These are phyloP conservation scores for Dactylis glomerata DNA, from an alignment of 176 grass and related monocot genomes.

Conservation along the genomic window DNA sequence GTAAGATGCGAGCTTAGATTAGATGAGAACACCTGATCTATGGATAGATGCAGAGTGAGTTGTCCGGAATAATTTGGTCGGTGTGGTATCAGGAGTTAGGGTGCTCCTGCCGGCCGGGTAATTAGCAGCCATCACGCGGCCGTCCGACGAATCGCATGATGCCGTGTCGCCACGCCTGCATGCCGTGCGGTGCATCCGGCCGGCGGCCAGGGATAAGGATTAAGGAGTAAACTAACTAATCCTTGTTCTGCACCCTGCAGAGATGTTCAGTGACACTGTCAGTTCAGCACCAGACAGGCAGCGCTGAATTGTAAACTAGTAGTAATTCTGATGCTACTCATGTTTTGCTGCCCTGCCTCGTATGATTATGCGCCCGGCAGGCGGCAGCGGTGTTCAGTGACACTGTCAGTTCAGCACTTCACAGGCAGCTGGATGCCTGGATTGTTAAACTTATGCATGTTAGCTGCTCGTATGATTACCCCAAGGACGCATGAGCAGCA, in stretches of 20 bases:
- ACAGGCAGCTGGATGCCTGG: no score
- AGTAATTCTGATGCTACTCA: no score
- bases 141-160: constrained; percentile 17
- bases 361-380: no score
- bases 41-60: neutral
- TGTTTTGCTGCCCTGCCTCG: no score
- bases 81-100: neutral
- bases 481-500: neutral
- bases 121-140: constrained; percentile 28
- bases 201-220: neutral
- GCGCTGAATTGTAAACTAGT: neutral
- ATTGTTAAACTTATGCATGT: no score
- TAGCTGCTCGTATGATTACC: neutral
- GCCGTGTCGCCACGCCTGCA: neutral
- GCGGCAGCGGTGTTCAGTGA: no score
- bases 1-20: neutral
- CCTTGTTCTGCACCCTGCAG: neutral
- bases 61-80: neutral
- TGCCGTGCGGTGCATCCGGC: neutral
- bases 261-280: neutral
- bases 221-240: constrained; percentile 13
- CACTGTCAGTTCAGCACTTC: no score
- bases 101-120: neutral
- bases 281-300: neutral
- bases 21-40: neutral